A percentile compares a stretch with the other conserved stretches of the same genome.
Evolutionary conservation across 2,329 filamentous ascomycete species (phyloP).

Genomic region (Monilinia aucupariae): DNA sequence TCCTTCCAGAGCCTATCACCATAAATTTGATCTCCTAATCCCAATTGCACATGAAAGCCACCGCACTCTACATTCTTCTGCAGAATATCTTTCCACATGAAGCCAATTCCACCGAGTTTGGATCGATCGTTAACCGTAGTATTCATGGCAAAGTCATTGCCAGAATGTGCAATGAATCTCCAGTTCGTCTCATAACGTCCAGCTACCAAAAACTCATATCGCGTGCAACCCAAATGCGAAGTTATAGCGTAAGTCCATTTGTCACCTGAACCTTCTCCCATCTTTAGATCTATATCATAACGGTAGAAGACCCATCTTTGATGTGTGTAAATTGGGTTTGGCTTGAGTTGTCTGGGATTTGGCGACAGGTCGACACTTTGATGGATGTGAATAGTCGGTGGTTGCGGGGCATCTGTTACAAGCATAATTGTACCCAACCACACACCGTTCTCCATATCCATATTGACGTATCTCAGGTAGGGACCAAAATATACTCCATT

Average conservation of each 20-base stretch:
- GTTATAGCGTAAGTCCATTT: slow-evolving; percentile 99
- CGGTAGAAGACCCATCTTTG: slow-evolving; percentile 95
- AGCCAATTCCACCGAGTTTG: slow-evolving; percentile 79
- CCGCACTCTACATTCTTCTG: slow-evolving; percentile 96
- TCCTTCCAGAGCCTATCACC: slow-evolving; percentile 96
- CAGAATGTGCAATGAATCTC: slow-evolving; percentile 93
- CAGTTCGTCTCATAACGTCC: slow-evolving; percentile 85
- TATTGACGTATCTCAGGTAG: slow-evolving; percentile 92
- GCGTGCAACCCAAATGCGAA: slow-evolving; percentile 92
- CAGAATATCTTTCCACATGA: slow-evolving; percentile 99
- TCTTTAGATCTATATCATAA: slow-evolving; percentile 84
- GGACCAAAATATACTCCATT: slow-evolving; percentile 98
- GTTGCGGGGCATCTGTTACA: slow-evolving; percentile 83
- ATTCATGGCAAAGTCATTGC: slow-evolving; percentile 88
- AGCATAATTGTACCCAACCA: slow-evolving; percentile 95
- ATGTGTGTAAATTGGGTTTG: slow-evolving; percentile 78
- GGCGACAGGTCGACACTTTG: slow-evolving; percentile 85
- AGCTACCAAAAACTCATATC: slow-evolving; percentile 94
- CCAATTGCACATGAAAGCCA: slow-evolving; percentile 90
- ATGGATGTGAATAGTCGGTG: slow-evolving; percentile 93
- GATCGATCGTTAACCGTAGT: slow-evolving; percentile 81
- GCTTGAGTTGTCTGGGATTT: slow-evolving; percentile 80
- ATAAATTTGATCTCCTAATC: slow-evolving; percentile 90
- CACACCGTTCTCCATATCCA: slow-evolving; percentile 84
- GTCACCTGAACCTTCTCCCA: slow-evolving; percentile 74